These are phyloP conservation scores for Alternaria rosae DNA, from an alignment of 2,329 filamentous ascomycete genomes.

Conservation along the genomic window DNA sequence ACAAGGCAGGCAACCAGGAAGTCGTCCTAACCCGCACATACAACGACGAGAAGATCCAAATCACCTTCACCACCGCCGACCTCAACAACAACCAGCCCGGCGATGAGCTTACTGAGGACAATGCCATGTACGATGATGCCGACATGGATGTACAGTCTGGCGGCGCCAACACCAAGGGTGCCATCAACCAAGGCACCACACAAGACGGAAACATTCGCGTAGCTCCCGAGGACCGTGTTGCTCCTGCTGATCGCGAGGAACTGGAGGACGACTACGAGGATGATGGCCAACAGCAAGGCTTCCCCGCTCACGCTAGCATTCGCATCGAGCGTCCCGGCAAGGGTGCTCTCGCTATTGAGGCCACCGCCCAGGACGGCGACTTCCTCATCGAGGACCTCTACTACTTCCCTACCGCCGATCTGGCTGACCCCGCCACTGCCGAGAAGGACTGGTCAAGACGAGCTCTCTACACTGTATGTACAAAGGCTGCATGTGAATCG, in stretches of 20 bases:
- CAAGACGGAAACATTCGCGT: conserved; percentile 62
- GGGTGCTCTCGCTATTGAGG: conserved; percentile 86
- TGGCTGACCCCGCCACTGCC: conserved; percentile 77
- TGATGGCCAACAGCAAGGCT: conserved; percentile 62
- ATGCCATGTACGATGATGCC: conserved; percentile 52
- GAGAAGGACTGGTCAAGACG: conserved; percentile 80
- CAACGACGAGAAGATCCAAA: conserved; percentile 87
- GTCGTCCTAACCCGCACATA: conserved; percentile 83
- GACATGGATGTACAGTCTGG: conserved; percentile 59
- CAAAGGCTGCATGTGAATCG: neutral
- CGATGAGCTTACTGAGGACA: conserved; percentile 62
- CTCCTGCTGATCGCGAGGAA: conserved; percentile 66
- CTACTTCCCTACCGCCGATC: conserved; percentile 79
- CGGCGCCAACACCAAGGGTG: conserved; percentile 64
- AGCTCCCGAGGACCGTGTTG: conserved; percentile 63
- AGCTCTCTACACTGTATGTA: conserved; percentile 71
- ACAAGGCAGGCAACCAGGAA: conserved; percentile 84
- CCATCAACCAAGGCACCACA: conserved; percentile 62
- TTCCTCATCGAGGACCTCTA: conserved; percentile 91
- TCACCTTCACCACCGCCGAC: conserved; percentile 86
- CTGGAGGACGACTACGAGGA: conserved; percentile 64
- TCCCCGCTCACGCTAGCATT: conserved; percentile 84
- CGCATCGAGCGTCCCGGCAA: conserved; percentile 86
- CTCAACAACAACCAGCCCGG: conserved; percentile 62
- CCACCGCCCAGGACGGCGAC: conserved; percentile 82